A percentile compares a stretch with the other conserved stretches of the same genome.
These are phyloP conservation scores for Jaminaea rosea DNA, from an alignment of 1,284 basidiomycete species.

Conservation along the genomic window DNA sequence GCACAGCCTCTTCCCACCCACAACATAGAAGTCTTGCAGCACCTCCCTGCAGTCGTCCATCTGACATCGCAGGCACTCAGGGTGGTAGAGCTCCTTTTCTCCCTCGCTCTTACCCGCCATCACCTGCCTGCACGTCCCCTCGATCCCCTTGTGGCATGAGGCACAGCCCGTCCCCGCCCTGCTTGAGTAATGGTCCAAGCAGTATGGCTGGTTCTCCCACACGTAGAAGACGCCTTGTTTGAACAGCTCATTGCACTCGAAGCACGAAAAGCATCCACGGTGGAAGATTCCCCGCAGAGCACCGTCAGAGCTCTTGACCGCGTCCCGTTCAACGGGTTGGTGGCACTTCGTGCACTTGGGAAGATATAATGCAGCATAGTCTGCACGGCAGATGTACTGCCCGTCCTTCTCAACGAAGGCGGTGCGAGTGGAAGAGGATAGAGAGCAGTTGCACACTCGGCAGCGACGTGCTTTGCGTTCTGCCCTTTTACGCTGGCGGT, in stretches of 20 bases:
- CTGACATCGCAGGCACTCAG: slow-evolving; percentile 27
- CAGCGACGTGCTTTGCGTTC: slow-evolving; percentile 14
- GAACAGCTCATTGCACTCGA: slow-evolving; percentile 26
- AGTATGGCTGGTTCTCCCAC: slow-evolving; percentile 32
- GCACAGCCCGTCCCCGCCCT: slow-evolving; percentile 30
- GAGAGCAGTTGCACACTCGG: slow-evolving; percentile 26
- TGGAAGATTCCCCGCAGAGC: slow-evolving; percentile 31
- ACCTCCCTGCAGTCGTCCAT: slow-evolving; percentile 12
- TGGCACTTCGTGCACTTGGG: slow-evolving; percentile 35
- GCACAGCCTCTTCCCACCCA: slow-evolving; percentile 23
- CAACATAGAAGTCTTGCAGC: slow-evolving; percentile 20
- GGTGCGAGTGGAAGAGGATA: slow-evolving; percentile 3
- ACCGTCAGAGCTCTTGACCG: slow-evolving; percentile 34
- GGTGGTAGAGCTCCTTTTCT: slow-evolving; percentile 13
- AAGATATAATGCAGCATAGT: slow-evolving; percentile 32
- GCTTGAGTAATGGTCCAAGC: slow-evolving; percentile 23
- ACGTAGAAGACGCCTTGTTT: slow-evolving; percentile 31
- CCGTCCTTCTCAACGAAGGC: slow-evolving; percentile 31
- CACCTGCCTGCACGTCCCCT: slow-evolving; percentile 28
- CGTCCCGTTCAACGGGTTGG: slow-evolving; percentile 19
- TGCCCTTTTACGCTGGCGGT: slow-evolving; percentile 17
- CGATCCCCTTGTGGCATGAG: slow-evolving; percentile 27
- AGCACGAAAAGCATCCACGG: slow-evolving; percentile 28
- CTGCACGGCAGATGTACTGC: slow-evolving; percentile 25
- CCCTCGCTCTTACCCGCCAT: neutral